Conservation (phyloP, 2,329 filamentous ascomycete genomes). For the Fusarium redolens region DNA sequence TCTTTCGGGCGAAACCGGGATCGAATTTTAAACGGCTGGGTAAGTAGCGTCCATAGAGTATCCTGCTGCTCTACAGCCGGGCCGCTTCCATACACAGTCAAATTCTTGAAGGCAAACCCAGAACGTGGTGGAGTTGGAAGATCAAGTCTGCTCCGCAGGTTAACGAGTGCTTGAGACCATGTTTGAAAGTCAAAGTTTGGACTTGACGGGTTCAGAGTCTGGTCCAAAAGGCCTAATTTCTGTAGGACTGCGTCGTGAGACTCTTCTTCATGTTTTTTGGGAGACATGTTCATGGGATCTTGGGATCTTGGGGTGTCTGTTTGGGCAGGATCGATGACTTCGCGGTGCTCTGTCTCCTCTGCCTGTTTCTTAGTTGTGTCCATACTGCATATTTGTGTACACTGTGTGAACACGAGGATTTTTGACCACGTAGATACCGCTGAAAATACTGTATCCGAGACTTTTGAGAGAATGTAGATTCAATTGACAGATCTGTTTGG, state of each 20-base stretch:
- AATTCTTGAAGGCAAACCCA: conserved; percentile 56
- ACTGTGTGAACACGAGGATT: background rate
- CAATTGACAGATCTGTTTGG: background rate
- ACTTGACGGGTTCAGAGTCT: background rate
- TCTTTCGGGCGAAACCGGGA: conserved; percentile 51
- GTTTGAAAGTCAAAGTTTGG: background rate
- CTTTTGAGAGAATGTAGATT: background rate
- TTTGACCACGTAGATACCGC: background rate
- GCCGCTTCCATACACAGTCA: conserved; percentile 75
- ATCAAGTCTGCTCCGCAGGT: background rate
- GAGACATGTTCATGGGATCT: background rate
- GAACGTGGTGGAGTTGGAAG: conserved; percentile 6
- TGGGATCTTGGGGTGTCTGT: background rate
- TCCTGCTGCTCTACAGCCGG: conserved; percentile 75
- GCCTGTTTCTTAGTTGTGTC: background rate
- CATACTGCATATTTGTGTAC: background rate
- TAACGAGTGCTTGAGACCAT: background rate
- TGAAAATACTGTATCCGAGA: background rate
- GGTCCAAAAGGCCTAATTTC: background rate
- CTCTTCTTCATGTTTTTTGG: background rate
- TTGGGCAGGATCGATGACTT: background rate
- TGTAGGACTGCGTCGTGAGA: background rate
- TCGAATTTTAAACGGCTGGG: conserved; percentile 62
- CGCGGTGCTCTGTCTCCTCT: background rate
- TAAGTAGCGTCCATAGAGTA: conserved; percentile 70